phyloP scores from a whole-genome alignment of 352 stramenopile species.

The Phytophthora ohioensis region DNA sequence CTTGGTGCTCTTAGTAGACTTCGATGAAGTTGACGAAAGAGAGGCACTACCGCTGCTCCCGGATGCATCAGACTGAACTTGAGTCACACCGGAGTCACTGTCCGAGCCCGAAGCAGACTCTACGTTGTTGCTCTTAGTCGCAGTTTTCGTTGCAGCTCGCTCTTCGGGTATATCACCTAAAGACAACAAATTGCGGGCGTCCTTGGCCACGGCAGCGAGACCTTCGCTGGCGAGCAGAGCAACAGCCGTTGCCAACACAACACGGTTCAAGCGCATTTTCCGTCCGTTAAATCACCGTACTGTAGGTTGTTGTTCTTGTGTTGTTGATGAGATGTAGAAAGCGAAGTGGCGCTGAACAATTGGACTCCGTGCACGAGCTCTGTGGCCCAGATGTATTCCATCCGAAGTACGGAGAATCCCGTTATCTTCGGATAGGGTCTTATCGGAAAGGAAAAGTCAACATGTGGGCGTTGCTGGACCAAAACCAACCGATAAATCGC shows the following conservation, averaged over 20 bases:
- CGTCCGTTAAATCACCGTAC: background rate
- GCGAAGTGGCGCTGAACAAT: too few relatives aligned
- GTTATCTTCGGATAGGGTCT: too few relatives aligned
- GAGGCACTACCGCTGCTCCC: background rate
- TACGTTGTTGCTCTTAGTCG: background rate
- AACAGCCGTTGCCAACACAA: background rate
- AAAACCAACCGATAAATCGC: too few relatives aligned
- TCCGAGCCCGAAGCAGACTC: background rate
- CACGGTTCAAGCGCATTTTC: background rate
- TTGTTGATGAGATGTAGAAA: too few relatives aligned
- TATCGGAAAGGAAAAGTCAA: too few relatives aligned
- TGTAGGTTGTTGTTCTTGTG: background rate
- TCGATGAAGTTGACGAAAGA: background rate
- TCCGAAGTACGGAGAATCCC: too few relatives aligned
- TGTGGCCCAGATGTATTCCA: too few relatives aligned
- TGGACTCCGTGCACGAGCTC: too few relatives aligned
- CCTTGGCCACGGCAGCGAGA: background rate
- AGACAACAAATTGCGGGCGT: background rate
- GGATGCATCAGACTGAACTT: background rate
- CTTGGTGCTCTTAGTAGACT: background rate
- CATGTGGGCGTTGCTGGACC: too few relatives aligned
- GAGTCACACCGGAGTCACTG: background rate
- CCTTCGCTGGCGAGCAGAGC: background rate
- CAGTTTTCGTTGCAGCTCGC: background rate
- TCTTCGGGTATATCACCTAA: background rate